A percentile compares a stretch with the other conserved stretches of the same genome.
These are phyloP conservation scores for Corylus avellana DNA, from an alignment of 306 rosid species.

Conservation along the genomic window DNA sequence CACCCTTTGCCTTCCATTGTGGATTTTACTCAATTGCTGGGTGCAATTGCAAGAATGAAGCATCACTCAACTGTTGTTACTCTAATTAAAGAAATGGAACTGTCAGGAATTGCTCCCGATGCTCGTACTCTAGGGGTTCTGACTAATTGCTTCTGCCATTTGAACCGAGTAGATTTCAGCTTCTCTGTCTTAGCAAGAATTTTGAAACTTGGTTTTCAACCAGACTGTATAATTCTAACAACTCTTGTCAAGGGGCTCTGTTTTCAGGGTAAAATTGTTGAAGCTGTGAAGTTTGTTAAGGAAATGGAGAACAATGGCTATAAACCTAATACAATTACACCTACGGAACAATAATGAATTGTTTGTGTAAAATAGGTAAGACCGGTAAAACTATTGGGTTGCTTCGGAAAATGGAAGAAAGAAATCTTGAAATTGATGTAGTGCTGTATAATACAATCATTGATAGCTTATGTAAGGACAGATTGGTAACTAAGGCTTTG, in stretches of 20 bases:
- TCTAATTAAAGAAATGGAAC: slow-evolving; percentile 16
- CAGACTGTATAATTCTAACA: neutral
- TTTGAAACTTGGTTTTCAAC: slow-evolving; percentile 25
- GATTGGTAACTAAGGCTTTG: too few species aligned
- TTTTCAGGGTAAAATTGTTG: neutral
- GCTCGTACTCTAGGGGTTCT: slow-evolving; percentile 18
- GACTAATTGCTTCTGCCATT: slow-evolving; percentile 29
- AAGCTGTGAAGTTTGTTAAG: neutral
- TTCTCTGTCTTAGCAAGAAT: slow-evolving; percentile 26
- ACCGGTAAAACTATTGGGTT: too few species aligned
- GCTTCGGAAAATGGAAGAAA: too few species aligned
- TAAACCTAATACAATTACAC: neutral
- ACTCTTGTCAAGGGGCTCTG: slow-evolving; percentile 35
- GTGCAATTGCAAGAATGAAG: slow-evolving; percentile 23
- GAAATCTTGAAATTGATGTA: too few species aligned
- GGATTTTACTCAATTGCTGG: slow-evolving; percentile 26
- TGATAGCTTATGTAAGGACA: too few species aligned
- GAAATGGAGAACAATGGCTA: neutral
- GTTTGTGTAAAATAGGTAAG: too few species aligned
- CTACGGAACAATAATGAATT: too few species aligned
- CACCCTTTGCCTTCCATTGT: slow-evolving; percentile 20
- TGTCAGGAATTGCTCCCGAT: neutral
- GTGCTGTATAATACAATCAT: too few species aligned
- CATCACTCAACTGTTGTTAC: slow-evolving; percentile 18
- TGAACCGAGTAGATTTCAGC: neutral